Evolutionary conservation across 2,329 filamentous ascomycete genomes (phyloP).

Genomic region (Calonectria pseudoturangicola): DNA sequence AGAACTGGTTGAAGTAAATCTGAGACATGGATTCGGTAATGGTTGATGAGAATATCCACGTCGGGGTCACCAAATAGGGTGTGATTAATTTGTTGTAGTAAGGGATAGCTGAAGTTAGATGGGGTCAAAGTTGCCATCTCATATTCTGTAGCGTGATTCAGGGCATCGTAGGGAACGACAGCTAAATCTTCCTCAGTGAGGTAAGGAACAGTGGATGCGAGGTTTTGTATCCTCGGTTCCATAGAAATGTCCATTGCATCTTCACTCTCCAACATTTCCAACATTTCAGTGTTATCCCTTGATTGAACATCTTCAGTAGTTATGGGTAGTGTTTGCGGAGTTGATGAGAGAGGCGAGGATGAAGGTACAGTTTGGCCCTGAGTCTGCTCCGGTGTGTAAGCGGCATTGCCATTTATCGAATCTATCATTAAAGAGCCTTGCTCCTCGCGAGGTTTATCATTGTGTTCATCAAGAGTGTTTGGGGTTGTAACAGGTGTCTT

Average conservation of each 20-base stretch:
- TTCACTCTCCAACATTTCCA: neutral
- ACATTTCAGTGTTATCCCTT: too few relatives aligned
- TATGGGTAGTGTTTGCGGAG: neutral
- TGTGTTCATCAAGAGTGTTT: neutral
- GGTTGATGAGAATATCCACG: slow-evolving; percentile 33
- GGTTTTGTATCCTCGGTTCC: neutral
- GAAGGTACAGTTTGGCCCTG: neutral
- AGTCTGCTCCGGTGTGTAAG: neutral
- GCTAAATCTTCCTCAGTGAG: neutral
- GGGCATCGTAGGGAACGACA: neutral
- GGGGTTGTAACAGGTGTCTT: too few relatives aligned
- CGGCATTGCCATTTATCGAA: neutral
- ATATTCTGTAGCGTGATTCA: neutral
- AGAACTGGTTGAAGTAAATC: slow-evolving; percentile 41
- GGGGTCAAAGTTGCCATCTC: neutral
- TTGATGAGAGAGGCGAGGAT: neutral
- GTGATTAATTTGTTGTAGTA: slow-evolving; percentile 13
- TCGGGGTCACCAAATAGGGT: slow-evolving; percentile 29
- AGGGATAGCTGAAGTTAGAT: neutral
- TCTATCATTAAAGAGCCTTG: neutral
- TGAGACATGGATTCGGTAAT: slow-evolving; percentile 40
- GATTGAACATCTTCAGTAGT: neutral
- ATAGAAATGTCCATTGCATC: neutral
- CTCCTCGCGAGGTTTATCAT: neutral
- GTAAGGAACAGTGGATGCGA: too few relatives aligned